Evolutionary conservation across 768 basidiomycete species (phyloP).

Genomic region (Tylopilus vinaceipallidus): DNA sequence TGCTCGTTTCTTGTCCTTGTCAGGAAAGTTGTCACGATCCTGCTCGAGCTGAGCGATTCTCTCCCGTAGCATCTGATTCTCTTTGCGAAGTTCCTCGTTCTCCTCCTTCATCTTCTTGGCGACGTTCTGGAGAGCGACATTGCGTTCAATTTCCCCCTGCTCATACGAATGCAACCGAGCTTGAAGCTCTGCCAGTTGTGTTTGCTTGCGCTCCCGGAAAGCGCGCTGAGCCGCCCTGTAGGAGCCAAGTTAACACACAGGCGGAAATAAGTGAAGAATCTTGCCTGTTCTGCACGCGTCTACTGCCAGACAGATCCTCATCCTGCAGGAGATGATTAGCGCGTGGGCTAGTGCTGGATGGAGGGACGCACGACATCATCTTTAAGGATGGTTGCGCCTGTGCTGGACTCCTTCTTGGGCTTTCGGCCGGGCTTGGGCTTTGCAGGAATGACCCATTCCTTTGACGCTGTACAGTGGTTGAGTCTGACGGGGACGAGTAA

Average conservation of each 20-base stretch:
- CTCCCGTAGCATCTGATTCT: slow-evolving; percentile 62
- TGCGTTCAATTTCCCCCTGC: slow-evolving; percentile 88
- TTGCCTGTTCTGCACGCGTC: slow-evolving; percentile 77
- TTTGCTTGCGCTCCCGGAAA: slow-evolving; percentile 86
- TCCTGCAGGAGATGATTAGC: slow-evolving; percentile 24
- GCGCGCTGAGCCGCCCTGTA: slow-evolving; percentile 83
- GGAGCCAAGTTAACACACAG: slow-evolving; percentile 9
- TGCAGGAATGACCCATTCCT: slow-evolving; percentile 85
- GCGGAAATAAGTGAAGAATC: slow-evolving; percentile 7
- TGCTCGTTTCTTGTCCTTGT: slow-evolving; percentile 55
- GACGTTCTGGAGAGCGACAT: slow-evolving; percentile 77
- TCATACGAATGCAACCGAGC: slow-evolving; percentile 83
- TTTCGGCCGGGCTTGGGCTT: slow-evolving; percentile 87
- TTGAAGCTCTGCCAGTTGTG: slow-evolving; percentile 84
- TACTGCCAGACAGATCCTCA: slow-evolving; percentile 52
- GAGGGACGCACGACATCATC: slow-evolving; percentile 49
- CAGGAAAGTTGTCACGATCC: slow-evolving; percentile 28
- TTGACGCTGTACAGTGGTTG: slow-evolving; percentile 56
- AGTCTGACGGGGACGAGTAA: neutral
- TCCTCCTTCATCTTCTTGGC: slow-evolving; percentile 87
- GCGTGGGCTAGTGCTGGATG: slow-evolving; percentile 1
- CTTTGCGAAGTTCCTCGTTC: slow-evolving; percentile 69
- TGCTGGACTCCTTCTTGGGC: slow-evolving; percentile 66
- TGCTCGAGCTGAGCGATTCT: slow-evolving; percentile 43
- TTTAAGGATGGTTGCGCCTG: slow-evolving; percentile 28